Percentiles rank a stretch among this genome's conserved stretches.
phyloP scores from a whole-genome alignment of 306 rosid genomes.

The Vigna angularis region DNA sequence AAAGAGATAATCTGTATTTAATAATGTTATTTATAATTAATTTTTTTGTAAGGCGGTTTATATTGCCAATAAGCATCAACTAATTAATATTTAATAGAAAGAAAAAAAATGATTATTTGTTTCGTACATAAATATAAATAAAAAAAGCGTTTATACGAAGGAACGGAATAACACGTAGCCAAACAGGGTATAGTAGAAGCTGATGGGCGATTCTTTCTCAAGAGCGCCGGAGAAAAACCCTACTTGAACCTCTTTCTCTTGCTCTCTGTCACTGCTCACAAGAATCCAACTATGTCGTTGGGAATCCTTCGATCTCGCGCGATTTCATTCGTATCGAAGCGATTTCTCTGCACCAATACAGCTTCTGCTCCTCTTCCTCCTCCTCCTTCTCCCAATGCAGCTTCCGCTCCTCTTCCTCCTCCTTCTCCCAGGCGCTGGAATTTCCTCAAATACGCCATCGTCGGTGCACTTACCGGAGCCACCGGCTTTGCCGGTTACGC shows the following conservation, averaged over 20 bases:
- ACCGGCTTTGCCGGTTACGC: constrained; percentile 40
- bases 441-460: constrained; percentile 45
- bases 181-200: not conserved
- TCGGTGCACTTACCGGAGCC: constrained; percentile 45
- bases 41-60: too few species aligned
- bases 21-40: too few species aligned
- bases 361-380: constrained; percentile 21
- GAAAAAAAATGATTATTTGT: too few species aligned
- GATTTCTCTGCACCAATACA: constrained; percentile 39
- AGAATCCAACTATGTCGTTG: constrained; percentile 36
- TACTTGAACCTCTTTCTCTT: constrained; percentile 37
- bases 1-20: too few species aligned
- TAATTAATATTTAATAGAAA: too few species aligned
- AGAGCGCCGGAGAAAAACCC: not conserved
- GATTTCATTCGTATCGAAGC: constrained; percentile 32
- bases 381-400: constrained; percentile 37
- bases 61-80: too few species aligned
- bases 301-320: constrained; percentile 47
- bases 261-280: not conserved
- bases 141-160: too few species aligned
- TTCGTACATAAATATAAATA: too few species aligned
- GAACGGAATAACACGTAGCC: not conserved
- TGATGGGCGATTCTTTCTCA: not conserved
- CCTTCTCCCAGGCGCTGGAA: constrained; percentile 42
- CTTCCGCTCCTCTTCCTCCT: constrained; percentile 39